Evolutionary conservation across 1,139 yeast genomes (phyloP), one percentile per base, ranked within the genome.

Genomic region (Taphrina pruni): DNA sequence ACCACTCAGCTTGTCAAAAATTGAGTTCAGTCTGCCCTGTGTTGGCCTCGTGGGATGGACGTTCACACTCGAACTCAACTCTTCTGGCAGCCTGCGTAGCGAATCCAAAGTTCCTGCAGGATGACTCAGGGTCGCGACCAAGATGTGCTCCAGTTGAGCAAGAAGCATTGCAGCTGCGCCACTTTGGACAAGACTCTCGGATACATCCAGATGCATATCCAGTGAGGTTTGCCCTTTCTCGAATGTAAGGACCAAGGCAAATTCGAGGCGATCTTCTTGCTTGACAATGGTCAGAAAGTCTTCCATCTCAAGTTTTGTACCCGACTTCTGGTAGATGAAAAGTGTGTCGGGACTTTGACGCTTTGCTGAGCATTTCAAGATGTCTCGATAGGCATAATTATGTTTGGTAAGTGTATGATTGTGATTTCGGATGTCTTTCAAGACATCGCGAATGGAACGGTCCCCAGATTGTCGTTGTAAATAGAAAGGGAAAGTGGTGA

Each of bases 401-500:
- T 62, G 52, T 35, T 56, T 50, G 8, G 17, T 48, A 26, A 57
- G 57, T 36, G 2, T 14, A 17, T 26, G 55, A 41, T 52, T 52
- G 48, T 20, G 20, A 12, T 51, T 17, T 3, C 21, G 20, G 26
- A 64, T 51, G 6, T 26, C 9, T 35, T 36, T 6, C 20, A 54
- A 21, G 21, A 58, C 58, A 12, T 54, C 52, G 7, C 6, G 43
- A 14, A 55, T 41, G 1, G 67, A 39, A 20, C 35, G 12, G n/a
- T 32, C 20, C n/a, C 32, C 36, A 11, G 32, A n/a, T 1, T 35
- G 17, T 2, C 20, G 8, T 26, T 26, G 32, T 12, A 60, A 48
- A 6, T 64, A 43, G 41, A 70, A 57, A 6, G 74, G 74, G 5
- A 65, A 56, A 6, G 73, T 71, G 20, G 50, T 46, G 56, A 73